A percentile compares a stretch with the other conserved stretches of the same genome.
Evolutionary conservation across 225 moss, liverwort and hornwort species (phyloP).

Genomic region (Physcomitrellopsis africana): DNA sequence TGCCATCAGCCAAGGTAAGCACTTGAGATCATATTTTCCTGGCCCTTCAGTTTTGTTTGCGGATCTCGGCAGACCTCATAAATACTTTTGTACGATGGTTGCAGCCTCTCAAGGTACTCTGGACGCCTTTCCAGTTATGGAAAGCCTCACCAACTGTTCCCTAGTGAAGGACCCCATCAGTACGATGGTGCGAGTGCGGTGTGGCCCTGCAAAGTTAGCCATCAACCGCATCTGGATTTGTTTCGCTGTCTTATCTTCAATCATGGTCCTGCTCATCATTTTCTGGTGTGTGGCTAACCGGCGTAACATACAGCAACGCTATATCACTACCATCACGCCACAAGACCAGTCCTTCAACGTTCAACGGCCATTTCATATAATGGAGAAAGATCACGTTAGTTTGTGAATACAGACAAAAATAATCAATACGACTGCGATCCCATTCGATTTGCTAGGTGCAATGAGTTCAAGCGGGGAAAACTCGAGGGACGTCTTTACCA

Average conservation of each 20-base stretch:
- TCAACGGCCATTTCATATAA: constrained; percentile 14
- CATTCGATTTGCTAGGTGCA: too few species aligned
- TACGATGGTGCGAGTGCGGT: constrained; percentile 47
- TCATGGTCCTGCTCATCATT: constrained; percentile 55
- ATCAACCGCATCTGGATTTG: constrained; percentile 63
- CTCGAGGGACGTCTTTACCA: too few species aligned
- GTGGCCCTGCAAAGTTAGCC: constrained; percentile 44
- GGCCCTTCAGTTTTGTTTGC: background rate
- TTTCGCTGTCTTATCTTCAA: constrained; percentile 45
- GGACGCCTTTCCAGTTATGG: constrained; percentile 48
- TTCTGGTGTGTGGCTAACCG: constrained; percentile 61
- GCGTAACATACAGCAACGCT: constrained; percentile 47
- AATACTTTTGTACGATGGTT: background rate
- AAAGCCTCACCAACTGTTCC: constrained; percentile 50
- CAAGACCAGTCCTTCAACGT: constrained; percentile 38
- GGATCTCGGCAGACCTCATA: too few species aligned
- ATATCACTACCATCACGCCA: constrained; percentile 47
- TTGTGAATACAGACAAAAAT: constrained; percentile 1
- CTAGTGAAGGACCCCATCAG: constrained; percentile 34
- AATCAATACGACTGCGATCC: background rate
- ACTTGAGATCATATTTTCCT: background rate
- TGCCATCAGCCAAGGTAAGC: constrained; percentile 46
- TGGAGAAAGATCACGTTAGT: constrained; percentile 28
- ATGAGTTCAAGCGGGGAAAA: too few species aligned
- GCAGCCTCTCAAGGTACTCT: constrained; percentile 52